phyloP scores from a whole-genome alignment of 148 eudicot species.

The Vaccinium corymbosum region DNA sequence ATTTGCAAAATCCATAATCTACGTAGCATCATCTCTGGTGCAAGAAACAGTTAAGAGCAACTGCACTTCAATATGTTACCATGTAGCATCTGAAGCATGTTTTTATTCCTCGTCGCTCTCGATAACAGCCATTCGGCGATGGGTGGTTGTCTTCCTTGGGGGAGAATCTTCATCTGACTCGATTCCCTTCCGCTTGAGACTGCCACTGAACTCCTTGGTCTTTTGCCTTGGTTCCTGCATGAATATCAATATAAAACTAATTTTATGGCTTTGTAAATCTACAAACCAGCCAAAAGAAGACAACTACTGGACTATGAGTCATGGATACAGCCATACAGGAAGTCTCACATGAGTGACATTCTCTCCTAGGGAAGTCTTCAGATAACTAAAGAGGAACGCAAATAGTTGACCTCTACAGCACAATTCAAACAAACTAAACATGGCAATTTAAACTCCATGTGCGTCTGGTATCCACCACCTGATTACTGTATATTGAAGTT shows the following conservation, averaged over 20 bases:
- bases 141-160: conserved; percentile 60
- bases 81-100: conserved; percentile 5
- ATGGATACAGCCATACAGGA: neutral
- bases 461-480: neutral
- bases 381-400: neutral
- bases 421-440: neutral
- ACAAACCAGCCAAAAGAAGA: neutral
- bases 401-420: neutral
- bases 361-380: conserved; percentile 9
- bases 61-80: conserved; percentile 1
- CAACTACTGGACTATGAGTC: neutral
- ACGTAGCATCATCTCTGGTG: neutral
- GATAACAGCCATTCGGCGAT: conserved; percentile 71
- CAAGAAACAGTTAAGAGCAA: conserved; percentile 1
- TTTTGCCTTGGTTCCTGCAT: conserved; percentile 63
- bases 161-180: conserved; percentile 95
- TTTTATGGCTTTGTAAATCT: neutral
- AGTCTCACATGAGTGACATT: neutral
- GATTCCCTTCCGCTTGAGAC: conserved; percentile 71
- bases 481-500: neutral
- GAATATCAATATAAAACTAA: neutral
- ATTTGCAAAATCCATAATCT: neutral
- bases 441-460: neutral
- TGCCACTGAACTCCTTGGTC: conserved; percentile 49
- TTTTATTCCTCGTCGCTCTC: conserved; percentile 85